Evolutionary conservation across 2,329 filamentous ascomycete genomes (phyloP).

Genomic region (Beauveria brongniartii): DNA sequence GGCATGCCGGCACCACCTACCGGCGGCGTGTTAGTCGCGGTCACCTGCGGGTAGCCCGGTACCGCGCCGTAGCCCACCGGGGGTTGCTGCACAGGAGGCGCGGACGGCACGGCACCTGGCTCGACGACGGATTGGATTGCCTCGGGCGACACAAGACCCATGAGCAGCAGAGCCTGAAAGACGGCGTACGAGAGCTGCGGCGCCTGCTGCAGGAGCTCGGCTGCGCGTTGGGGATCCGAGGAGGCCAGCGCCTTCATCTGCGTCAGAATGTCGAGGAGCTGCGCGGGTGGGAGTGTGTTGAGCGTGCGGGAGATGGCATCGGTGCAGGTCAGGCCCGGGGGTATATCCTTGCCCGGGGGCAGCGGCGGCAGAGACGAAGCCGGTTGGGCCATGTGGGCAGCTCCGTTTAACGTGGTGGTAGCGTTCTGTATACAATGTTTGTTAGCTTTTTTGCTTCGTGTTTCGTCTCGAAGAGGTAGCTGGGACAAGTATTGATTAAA

Average conservation of each 20-base stretch:
- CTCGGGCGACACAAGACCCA: conserved; percentile 83
- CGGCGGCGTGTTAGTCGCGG: conserved; percentile 40
- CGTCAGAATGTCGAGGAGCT: conserved; percentile 85
- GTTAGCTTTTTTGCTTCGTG: neutral
- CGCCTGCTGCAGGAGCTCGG: conserved; percentile 77
- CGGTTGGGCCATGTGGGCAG: conserved; percentile 26
- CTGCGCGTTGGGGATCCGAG: conserved; percentile 73
- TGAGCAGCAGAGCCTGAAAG: conserved; percentile 86
- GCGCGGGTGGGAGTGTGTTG: conserved; percentile 73
- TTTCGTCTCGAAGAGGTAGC: neutral
- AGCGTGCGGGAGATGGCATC: conserved; percentile 92
- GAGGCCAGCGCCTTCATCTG: conserved; percentile 92
- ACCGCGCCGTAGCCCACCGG: conserved; percentile 14
- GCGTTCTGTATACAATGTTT: conserved; percentile 1
- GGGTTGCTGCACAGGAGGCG: conserved; percentile 30
- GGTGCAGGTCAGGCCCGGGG: conserved; percentile 71
- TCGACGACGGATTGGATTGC: conserved; percentile 78
- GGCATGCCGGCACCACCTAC: conserved; percentile 32
- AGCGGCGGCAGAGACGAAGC: conserved; percentile 63
- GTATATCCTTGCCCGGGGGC: conserved; percentile 76
- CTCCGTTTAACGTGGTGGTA: conserved; percentile 21
- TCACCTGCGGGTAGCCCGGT: conserved; percentile 27
- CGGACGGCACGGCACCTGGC: conserved; percentile 31
- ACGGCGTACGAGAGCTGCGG: conserved; percentile 92
- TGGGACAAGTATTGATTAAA: conserved; percentile 13